Percentiles rank a stretch among this genome's conserved stretches.
phyloP scores from a whole-genome alignment of 73 alveolate species.

The Paramecium sonneborni region DNA sequence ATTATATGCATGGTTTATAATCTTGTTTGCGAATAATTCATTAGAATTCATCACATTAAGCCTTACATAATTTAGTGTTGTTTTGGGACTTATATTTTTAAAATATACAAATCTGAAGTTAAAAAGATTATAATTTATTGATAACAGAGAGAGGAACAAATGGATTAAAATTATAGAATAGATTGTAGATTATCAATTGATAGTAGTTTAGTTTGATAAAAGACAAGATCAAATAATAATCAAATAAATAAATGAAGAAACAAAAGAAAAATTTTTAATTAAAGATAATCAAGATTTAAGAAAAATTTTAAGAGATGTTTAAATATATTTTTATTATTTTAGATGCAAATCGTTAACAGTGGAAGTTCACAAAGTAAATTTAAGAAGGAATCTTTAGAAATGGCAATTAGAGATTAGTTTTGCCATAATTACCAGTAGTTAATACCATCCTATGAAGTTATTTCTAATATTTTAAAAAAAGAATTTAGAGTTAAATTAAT shows the following conservation, averaged over 20 bases:
- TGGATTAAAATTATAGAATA: not conserved
- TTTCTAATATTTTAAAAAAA: not conserved
- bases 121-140: not conserved
- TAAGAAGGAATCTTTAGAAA: not conserved
- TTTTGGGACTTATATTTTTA: not conserved
- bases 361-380: not conserved
- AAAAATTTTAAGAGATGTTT: not conserved
- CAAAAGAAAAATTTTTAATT: not conserved
- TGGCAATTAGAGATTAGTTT: not conserved
- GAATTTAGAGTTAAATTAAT: not conserved
- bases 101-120: not conserved
- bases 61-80: not conserved
- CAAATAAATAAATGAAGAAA: not conserved
- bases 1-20: not conserved
- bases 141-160: not conserved
- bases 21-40: not conserved
- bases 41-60: not conserved
- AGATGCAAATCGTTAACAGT: not conserved
- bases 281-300: not conserved
- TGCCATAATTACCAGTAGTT: not conserved
- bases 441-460: not conserved
- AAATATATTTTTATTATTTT: not conserved
- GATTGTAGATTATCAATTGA: not conserved
- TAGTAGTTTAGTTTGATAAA: not conserved
- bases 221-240: not conserved